These are phyloP conservation scores for Pseudozyma sp. DNA, from an alignment of 1,284 basidiomycete genomes.

Conservation along the genomic window DNA sequence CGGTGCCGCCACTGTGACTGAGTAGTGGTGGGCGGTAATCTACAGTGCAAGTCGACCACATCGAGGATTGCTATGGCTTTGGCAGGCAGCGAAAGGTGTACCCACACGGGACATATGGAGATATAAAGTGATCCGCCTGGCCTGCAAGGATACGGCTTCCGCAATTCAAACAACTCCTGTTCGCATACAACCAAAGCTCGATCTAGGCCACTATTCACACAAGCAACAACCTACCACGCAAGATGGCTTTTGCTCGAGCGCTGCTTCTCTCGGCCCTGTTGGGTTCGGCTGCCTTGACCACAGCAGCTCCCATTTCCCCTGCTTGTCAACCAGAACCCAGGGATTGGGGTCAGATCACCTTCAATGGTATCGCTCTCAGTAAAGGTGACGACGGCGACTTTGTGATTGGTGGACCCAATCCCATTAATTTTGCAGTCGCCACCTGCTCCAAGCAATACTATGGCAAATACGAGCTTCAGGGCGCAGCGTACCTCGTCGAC, in stretches of 20 bases:
- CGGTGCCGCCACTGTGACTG: too few species aligned
- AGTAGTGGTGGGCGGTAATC: too few species aligned
- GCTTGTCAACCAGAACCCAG: slow-evolving; percentile 4
- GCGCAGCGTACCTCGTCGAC: slow-evolving; percentile 23
- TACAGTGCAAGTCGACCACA: too few species aligned
- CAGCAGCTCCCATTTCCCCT: slow-evolving; percentile 10
- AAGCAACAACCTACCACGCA: not conserved
- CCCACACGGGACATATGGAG: too few species aligned
- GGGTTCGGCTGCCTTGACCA: slow-evolving; percentile 1
- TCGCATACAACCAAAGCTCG: too few species aligned
- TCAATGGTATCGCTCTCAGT: slow-evolving; percentile 12
- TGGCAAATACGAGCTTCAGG: not conserved
- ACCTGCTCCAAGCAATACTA: not conserved
- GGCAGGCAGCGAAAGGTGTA: too few species aligned
- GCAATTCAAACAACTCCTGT: too few species aligned
- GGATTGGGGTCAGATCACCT: slow-evolving; percentile 7
- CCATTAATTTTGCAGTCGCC: slow-evolving; percentile 17
- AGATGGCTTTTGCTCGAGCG: slow-evolving; percentile 15
- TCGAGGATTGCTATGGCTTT: too few species aligned
- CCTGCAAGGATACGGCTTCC: too few species aligned
- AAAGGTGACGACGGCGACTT: slow-evolving; percentile 9
- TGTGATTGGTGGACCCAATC: slow-evolving; percentile 22
- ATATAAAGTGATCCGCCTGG: too few species aligned
- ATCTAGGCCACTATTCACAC: too few species aligned
- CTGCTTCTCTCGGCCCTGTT: slow-evolving; percentile 18